Percentiles rank a stretch among this genome's conserved stretches.
phyloP scores from a whole-genome alignment of 2,329 filamentous ascomycete species.

The Phialophora expanda region DNA sequence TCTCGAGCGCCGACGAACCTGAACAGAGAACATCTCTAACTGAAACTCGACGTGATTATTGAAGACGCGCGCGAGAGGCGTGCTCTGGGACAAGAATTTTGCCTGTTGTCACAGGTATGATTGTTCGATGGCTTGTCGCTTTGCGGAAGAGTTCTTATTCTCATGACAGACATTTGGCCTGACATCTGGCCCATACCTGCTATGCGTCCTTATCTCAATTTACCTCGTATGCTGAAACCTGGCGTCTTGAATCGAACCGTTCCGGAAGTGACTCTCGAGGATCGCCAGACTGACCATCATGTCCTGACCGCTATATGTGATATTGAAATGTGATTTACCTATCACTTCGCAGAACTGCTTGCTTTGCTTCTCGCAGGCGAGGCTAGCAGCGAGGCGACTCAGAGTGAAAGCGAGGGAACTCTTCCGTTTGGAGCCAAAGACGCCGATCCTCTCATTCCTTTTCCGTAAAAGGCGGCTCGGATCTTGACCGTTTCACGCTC shows the following conservation, averaged over 20 bases:
- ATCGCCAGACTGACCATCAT: neutral
- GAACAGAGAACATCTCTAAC: neutral
- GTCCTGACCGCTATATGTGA: neutral
- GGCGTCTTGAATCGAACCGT: neutral
- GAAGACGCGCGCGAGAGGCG: neutral
- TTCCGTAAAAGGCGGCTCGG: constrained; percentile 5
- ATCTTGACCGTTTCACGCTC: neutral
- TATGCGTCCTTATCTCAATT: neutral
- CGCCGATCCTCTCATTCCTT: constrained; percentile 11
- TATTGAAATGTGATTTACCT: neutral
- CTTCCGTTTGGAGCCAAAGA: constrained; percentile 2
- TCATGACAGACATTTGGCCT: neutral
- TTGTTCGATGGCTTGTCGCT: neutral
- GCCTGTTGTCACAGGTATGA: neutral
- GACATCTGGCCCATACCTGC: neutral
- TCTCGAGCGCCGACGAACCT: neutral
- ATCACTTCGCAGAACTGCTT: neutral
- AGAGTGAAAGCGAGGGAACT: neutral
- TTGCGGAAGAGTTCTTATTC: neutral
- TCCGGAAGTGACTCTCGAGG: neutral
- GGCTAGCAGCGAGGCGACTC: neutral
- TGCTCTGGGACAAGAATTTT: neutral
- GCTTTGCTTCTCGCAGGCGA: neutral
- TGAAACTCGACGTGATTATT: neutral
- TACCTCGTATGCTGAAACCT: neutral